Evolutionary conservation across 2,329 filamentous ascomycete genomes (phyloP).

Genomic region (Cytospora paraplurivora): DNA sequence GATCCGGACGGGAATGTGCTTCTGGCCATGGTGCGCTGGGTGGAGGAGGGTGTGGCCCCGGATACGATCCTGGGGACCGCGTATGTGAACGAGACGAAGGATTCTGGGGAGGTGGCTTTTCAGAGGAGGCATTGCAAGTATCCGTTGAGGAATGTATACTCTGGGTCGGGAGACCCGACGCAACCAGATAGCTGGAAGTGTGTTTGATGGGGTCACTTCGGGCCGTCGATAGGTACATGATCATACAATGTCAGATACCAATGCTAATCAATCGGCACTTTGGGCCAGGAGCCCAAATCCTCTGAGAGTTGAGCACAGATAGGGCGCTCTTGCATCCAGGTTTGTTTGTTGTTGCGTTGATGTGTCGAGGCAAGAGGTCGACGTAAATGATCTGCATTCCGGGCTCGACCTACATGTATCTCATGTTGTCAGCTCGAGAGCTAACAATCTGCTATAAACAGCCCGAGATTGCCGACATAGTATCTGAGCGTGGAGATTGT

Average conservation of each 20-base stretch:
- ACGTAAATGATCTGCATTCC: too few relatives aligned
- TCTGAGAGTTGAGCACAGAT: too few relatives aligned
- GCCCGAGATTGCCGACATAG: neutral
- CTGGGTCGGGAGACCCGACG: constrained; percentile 35
- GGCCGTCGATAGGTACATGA: neutral
- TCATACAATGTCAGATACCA: neutral
- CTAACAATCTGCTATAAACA: neutral
- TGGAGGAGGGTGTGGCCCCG: constrained; percentile 45
- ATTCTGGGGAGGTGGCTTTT: constrained; percentile 34
- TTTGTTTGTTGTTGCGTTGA: too few relatives aligned
- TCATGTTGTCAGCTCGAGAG: neutral
- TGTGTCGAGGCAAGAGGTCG: too few relatives aligned
- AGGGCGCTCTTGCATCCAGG: too few relatives aligned
- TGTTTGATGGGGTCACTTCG: constrained; percentile 6
- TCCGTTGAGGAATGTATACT: constrained; percentile 39
- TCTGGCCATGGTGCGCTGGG: constrained; percentile 49
- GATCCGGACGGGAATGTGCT: constrained; percentile 47
- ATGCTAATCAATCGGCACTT: too few relatives aligned
- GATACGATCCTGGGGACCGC: constrained; percentile 42
- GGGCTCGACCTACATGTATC: neutral
- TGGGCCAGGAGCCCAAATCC: too few relatives aligned
- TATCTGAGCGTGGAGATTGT: constrained; percentile 9
- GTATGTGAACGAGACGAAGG: constrained; percentile 35
- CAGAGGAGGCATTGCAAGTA: constrained; percentile 41
- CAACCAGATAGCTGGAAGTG: constrained; percentile 38